phyloP scores from a whole-genome alignment of 148 eudicot species.

The Heliamphora exappendiculata region DNA sequence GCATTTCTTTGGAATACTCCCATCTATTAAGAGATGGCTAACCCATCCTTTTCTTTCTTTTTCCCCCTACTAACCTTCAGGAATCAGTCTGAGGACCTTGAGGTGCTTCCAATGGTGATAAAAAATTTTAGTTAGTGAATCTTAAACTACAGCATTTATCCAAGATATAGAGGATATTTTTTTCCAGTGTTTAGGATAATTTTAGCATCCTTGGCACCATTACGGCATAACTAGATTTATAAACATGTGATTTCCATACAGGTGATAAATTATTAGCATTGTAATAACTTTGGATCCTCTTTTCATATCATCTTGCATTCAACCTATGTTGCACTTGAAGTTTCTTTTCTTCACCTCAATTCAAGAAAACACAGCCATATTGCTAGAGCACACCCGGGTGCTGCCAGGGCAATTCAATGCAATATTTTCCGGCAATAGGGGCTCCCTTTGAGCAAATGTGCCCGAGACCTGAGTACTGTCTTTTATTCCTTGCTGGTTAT shows the following conservation, averaged over 20 bases:
- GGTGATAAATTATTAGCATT: neutral
- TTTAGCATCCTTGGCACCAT: neutral
- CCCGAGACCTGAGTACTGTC: neutral
- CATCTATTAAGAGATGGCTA: neutral
- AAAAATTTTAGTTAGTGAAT: neutral
- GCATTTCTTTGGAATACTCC: neutral
- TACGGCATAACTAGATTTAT: neutral
- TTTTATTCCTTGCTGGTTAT: neutral
- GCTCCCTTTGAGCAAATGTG: neutral
- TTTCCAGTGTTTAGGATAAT: neutral
- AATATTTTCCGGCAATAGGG: neutral
- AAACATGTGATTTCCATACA: neutral
- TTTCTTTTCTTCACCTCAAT: neutral
- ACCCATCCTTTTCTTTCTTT: neutral
- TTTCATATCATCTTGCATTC: neutral
- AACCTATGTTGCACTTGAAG: neutral
- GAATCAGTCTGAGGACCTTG: neutral
- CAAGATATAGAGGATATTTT: neutral
- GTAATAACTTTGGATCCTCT: neutral
- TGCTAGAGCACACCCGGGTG: neutral
- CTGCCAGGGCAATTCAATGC: neutral
- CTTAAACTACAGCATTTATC: neutral
- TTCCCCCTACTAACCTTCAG: neutral
- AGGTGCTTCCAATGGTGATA: neutral
- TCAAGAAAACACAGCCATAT: neutral